Base-by-base conservation (phyloP, 768 basidiomycete species). In the Leccinellum rugosiceps region DNA sequence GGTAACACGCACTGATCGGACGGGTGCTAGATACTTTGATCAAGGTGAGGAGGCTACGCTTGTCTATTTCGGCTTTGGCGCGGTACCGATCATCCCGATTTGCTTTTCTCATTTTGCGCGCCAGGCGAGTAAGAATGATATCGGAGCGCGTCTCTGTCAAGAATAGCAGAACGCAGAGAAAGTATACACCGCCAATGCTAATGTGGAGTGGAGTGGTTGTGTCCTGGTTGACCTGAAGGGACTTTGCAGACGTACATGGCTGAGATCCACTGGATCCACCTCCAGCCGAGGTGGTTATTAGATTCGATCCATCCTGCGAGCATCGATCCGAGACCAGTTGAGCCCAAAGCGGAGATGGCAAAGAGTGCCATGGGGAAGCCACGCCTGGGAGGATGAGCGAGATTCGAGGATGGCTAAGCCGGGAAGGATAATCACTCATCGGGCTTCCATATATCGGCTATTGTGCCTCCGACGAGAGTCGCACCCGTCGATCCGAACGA, bases 191-290 rank as follows among this genome's bases (percentile, higher is more conserved):
- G 28, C 77, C 77, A 31, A 83, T 65, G 50, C 90, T 88, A 52
- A 46, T 19, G 41, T 43, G 19, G 41, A 62, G 55, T 34, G 52
- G 5, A 53, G 59, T 43, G 14, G 7, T 55, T 50, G 23, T 5
- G 19, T 55, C 38, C 41, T 6, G 6, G 30, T 51, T 17, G 7
- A 53, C 6, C 17, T 10, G 23, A 48, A 48, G 50, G 50, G 44
- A 50, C 44, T 11, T 10, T 7, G 32, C 34, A 15, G 46, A 66
- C 64, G 54, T 41, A 84, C 86, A 87, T 88, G 64, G 84, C 75
- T 60, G 85, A 83, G 9, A 90, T 79, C 90, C 90, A 92, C 64
- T 91, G 84, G 25, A 94, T 90, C 89, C 90, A 92, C 26, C 89
- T 76, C 89, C 91, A 92, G 59, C 78, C 77, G 1, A 92, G 68